Percentiles rank a stretch among this genome's conserved stretches.
These are phyloP conservation scores for Aspergillus oerlinghausenensis DNA, from an alignment of 2,329 filamentous ascomycete genomes.

Conservation along the genomic window DNA sequence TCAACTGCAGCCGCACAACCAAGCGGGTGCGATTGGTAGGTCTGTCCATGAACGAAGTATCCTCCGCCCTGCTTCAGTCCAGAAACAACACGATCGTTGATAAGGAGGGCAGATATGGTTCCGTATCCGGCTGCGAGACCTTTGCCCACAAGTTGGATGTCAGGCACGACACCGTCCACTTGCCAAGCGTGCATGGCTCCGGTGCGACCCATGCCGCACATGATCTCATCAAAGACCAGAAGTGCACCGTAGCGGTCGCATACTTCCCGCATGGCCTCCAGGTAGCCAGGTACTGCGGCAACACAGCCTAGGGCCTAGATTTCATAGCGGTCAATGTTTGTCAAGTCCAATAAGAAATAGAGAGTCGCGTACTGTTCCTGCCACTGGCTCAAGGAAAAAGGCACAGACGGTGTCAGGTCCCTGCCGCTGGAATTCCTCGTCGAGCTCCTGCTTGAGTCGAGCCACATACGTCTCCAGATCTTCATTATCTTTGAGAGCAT, in stretches of 20 bases:
- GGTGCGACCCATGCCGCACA: slow-evolving; percentile 56
- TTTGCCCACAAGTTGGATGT: slow-evolving; percentile 54
- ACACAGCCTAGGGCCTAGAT: too few species aligned
- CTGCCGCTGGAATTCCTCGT: slow-evolving; percentile 57
- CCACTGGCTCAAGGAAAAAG: slow-evolving; percentile 67
- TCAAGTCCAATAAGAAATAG: slow-evolving; percentile 44
- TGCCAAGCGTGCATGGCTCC: slow-evolving; percentile 46
- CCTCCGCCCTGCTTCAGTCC: too few species aligned
- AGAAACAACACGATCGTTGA: slow-evolving; percentile 31
- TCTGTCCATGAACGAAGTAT: slow-evolving; percentile 49
- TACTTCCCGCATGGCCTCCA: slow-evolving; percentile 58
- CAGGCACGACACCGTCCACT: slow-evolving; percentile 48
- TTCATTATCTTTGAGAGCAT: too few species aligned
- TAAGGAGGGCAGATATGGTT: slow-evolving; percentile 48
- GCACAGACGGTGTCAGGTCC: slow-evolving; percentile 63
- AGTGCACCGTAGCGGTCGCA: slow-evolving; percentile 66
- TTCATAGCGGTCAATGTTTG: too few species aligned
- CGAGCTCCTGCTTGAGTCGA: slow-evolving; percentile 59
- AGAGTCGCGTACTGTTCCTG: slow-evolving; percentile 49
- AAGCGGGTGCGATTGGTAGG: slow-evolving; percentile 55
- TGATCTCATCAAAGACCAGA: slow-evolving; percentile 66
- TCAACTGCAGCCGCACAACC: slow-evolving; percentile 54
- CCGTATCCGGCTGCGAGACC: slow-evolving; percentile 43
- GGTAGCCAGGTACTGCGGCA: slow-evolving; percentile 59
- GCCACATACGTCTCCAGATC: too few species aligned